Conservation (phyloP, 2,329 filamentous ascomycete species). For the Akanthomyces lecanii region DNA sequence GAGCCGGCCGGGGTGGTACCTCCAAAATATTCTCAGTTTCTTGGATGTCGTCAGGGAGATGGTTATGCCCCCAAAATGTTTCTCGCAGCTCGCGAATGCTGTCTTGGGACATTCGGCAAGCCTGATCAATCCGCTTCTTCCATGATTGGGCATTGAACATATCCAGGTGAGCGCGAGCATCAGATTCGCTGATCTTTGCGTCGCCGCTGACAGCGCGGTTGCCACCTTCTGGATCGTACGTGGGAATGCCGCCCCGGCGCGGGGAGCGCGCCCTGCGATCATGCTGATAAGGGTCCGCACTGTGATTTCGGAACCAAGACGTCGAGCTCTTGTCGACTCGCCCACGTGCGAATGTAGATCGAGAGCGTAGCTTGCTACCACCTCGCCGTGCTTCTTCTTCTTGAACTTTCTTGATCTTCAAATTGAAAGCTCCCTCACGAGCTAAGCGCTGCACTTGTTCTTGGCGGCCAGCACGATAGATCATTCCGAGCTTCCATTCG, state of each 20-base stretch:
- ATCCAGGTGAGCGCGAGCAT: conserved; percentile 72
- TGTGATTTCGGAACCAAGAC: conserved; percentile 50
- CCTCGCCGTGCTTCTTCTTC: conserved; percentile 62
- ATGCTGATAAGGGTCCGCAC: conserved; percentile 43
- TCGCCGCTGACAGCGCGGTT: conserved; percentile 61
- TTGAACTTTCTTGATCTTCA: conserved; percentile 81
- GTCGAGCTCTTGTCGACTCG: conserved; percentile 27
- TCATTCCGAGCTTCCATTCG: conserved; percentile 93
- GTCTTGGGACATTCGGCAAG: conserved; percentile 63
- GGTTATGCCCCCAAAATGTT: conserved; percentile 77
- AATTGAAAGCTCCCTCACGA: conserved; percentile 80
- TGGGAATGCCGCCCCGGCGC: conserved; percentile 44
- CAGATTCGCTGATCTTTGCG: conserved; percentile 67
- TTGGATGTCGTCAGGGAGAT: conserved; percentile 74
- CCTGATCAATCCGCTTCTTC: conserved; percentile 83
- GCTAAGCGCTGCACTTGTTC: conserved; percentile 89
- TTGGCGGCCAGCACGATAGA: conserved; percentile 81
- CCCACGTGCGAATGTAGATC: conserved; percentile 45
- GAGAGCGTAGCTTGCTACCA: conserved; percentile 48
- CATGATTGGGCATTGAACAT: conserved; percentile 83
- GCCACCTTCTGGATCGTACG: conserved; percentile 77
- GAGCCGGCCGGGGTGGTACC: conserved; percentile 76
- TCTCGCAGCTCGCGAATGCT: conserved; percentile 75
- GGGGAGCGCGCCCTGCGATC: conserved; percentile 26
- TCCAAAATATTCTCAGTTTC: conserved; percentile 82